Evolutionary conservation across 768 basidiomycete genomes (phyloP), one percentile per base, ranked within the genome.

Genomic region (Cytidiella melzeri): DNA sequence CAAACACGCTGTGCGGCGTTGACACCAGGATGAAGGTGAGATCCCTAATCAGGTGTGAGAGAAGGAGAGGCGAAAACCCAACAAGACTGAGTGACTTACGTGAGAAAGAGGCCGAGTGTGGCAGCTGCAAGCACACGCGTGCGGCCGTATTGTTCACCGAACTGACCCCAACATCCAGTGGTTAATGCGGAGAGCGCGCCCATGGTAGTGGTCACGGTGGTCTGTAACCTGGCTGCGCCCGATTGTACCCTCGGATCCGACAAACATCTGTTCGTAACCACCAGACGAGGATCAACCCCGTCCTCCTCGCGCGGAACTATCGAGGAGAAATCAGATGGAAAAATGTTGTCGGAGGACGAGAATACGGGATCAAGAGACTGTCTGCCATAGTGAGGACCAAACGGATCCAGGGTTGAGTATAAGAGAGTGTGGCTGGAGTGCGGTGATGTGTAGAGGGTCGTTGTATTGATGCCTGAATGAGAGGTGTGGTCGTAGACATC

Each of bases 141-240:
- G 28, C 92, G 76, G 9, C 92, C 92, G 54, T 82, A 69, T 7
- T 73, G 67, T 62, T 94, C 92, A 9, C 87, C 84, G 37, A 83
- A 77, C 43, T 81, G 76, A 45, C 88, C 88, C 92, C 92, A 96
- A 69, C 84, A 87, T 0, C 87, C 89, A 0, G 90, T 90, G 3
- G 87, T 88, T 41, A 90, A 68, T 1, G 89, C 88, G 45, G 87
- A 86, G 36, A 96, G 72, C 5, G 79, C 61, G 45, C 88, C 91
- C 81, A 87, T 86, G 7, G 75, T 75, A 10, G 87, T 81, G 2
- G 83, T 83, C 65, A 94, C 80, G 43, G 80, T 76, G 5, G 83
- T 83, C 67, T 89, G 87, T n/a, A 89, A 75, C 48, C 72, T 74
- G 20, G 84, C 87, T 1, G 86, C 85, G 36, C 78, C 73, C 5